Evolutionary conservation across 2,329 filamentous ascomycete genomes (phyloP).

Genomic region (Immersiporthe knoxdaviesiana): DNA sequence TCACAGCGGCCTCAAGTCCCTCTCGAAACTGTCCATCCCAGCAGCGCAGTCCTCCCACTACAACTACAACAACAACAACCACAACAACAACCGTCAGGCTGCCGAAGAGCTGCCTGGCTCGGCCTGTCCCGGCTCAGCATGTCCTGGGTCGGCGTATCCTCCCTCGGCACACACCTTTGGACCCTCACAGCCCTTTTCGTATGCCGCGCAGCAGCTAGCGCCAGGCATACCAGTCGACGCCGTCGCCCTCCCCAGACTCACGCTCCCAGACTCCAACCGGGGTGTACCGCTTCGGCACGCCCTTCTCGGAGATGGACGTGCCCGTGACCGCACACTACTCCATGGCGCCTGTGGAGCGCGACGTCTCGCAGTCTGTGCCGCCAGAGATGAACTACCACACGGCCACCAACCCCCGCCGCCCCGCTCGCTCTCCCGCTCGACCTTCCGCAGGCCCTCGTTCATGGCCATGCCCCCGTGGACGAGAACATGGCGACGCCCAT

Average conservation of each 20-base stretch:
- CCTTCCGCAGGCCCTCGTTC: conserved; percentile 68
- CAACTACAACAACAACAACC: not conserved
- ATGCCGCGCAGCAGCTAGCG: conserved; percentile 27
- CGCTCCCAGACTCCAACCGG: conserved; percentile 52
- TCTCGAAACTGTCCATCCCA: conserved; percentile 67
- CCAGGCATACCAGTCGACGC: conserved; percentile 27
- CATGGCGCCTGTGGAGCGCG: conserved; percentile 72
- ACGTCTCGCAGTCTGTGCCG: conserved; percentile 86
- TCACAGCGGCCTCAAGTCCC: conserved; percentile 58
- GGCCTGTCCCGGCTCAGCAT: conserved; percentile 38
- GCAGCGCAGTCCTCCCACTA: conserved; percentile 46
- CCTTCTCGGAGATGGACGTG: conserved; percentile 88
- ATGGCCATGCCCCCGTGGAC: conserved; percentile 69
- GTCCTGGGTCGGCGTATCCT: conserved; percentile 31
- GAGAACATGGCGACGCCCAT: conserved; percentile 60
- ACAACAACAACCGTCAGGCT: not conserved
- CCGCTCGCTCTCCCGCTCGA: conserved; percentile 59
- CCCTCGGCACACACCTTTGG: conserved; percentile 25
- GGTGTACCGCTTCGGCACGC: conserved; percentile 79
- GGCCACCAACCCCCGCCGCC: conserved; percentile 40
- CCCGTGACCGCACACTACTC: conserved; percentile 72
- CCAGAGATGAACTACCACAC: conserved; percentile 85
- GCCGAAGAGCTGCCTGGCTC: conserved; percentile 33
- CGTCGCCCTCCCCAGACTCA: conserved; percentile 53
- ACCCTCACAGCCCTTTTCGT: conserved; percentile 20